Base-by-base conservation (phyloP, 2,329 filamentous ascomycete species). In the Immersiporthe knoxdaviesiana region DNA sequence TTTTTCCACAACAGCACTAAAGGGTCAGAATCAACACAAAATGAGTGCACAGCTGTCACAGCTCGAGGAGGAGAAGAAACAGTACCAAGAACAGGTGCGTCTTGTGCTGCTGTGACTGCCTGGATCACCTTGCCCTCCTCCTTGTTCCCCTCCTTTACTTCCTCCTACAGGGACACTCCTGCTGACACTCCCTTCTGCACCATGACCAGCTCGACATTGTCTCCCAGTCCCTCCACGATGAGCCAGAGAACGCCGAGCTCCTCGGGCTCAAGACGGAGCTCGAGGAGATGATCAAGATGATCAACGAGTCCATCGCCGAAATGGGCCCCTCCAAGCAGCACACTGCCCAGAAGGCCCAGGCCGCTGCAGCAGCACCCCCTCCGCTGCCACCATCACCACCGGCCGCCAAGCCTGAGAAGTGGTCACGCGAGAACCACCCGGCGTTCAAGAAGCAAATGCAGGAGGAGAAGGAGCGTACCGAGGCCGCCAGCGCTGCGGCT, bases 281-380 rank as follows among this genome's bases (percentile, higher is more conserved):
- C 82, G 87, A 93, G 84, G 87, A 91, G 82, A 89, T 93, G 81
- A 91, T 98, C 80, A 85, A 87, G 78, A 87, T 94, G 74, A 88
- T 93, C 80, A 88, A 94, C 83, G 89, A 91, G 77, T 88, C 90
- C 75, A 91, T 97, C 79, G 90, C 91, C 82, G 92, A 96, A 80
- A 86, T 96, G 79, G 90, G 92, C 81, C 88, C 88, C 72, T 76
- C 79, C 74, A 81, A 78, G 24, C 47, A 59, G 16, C 54, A 39
- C 30, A 6, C 56, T 27, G 78, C 86, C 72, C 84, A 87, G 35
- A 35, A 35, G 74, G 78, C 84, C 73, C 44, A 47, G 44, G 73
- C 81, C 65, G 76, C 81, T 60, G 81, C 83, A 70, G 76, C 79
- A 74, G n/a, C n/a, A n/a, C n/a, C n/a, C n/a, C 78, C 79, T 71